Evolutionary conservation across 1,139 yeast species (phyloP).

Genomic region (Geotrichum phurueaensis): DNA sequence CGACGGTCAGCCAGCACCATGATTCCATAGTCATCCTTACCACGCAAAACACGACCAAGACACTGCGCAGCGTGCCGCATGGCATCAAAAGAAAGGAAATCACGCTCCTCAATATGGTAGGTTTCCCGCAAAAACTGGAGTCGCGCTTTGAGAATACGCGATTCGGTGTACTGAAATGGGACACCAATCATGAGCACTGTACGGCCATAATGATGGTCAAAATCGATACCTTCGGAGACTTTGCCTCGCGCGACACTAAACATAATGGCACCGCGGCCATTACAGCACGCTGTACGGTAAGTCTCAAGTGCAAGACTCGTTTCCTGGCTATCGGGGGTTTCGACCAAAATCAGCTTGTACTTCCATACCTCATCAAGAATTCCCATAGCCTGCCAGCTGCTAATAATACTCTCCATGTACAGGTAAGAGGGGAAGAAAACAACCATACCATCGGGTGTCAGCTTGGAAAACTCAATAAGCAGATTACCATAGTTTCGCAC

Average conservation of each 20-base stretch:
- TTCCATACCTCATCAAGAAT: slow-evolving; percentile 98
- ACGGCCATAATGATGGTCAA: slow-evolving; percentile 96
- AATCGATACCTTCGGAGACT: slow-evolving; percentile 98
- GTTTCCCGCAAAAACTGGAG: slow-evolving; percentile 89
- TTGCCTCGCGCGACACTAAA: slow-evolving; percentile 98
- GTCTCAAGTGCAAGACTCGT: slow-evolving; percentile 93
- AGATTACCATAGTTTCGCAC: slow-evolving; percentile 94
- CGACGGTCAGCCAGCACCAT: slow-evolving; percentile 97
- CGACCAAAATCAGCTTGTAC: slow-evolving; percentile 89
- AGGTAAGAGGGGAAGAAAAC: slow-evolving; percentile 95
- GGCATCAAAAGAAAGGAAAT: slow-evolving; percentile 93
- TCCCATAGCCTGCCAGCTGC: slow-evolving; percentile 99
- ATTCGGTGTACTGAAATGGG: slow-evolving; percentile 97
- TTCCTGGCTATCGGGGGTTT: slow-evolving; percentile 98
- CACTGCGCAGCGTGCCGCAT: slow-evolving; percentile 99
- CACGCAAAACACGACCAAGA: slow-evolving; percentile 91
- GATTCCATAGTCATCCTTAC: slow-evolving; percentile 96
- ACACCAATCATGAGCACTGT: slow-evolving; percentile 98
- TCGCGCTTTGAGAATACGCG: slow-evolving; percentile 89
- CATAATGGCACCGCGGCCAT: slow-evolving; percentile 95
- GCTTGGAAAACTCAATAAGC: slow-evolving; percentile 84
- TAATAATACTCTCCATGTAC: slow-evolving; percentile 94
- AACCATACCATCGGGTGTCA: slow-evolving; percentile 96
- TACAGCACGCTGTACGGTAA: slow-evolving; percentile 90
- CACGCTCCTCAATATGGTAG: slow-evolving; percentile 86